Base-by-base conservation (phyloP, 495 filamentous ascomycete genomes). In the Aspergillus hancockii region DNA sequence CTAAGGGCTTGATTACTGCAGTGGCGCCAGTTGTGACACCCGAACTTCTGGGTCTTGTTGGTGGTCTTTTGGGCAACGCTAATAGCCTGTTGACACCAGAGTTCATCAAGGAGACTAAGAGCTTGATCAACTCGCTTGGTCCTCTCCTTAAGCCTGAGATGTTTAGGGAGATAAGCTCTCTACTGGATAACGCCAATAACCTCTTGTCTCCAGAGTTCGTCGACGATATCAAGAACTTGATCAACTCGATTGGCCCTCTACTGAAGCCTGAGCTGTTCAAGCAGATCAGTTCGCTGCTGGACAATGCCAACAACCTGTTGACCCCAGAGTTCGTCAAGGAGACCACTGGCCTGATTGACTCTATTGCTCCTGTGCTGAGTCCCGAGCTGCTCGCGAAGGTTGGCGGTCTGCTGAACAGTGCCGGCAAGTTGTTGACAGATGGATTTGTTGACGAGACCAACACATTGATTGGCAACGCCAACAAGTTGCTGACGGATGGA, bases 101-200 rank as follows among this genome's bases (percentile, higher is more conserved):
- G 13, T 79, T 79, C 56, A 74, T 79, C 28, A 68, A 78, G 47
- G 65, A 78, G 49, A 78, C 74, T 21, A 65, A 71, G 57, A 61
- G 57, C 13, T 62, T 76, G 36, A n/a, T 40, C 9, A 40, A 40
- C 36, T 40, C 36, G 12, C 36, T 71, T 19, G 53, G 25, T 23
- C 66, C 75, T 49, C 52, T 78, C 9, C 64, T 80, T 40, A 78
- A 73, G 18, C 69, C 76, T 16, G 58, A 62, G 8, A 68, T 73
- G 0, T 58, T 79, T 46, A 75, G 74, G 65, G 72, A 72, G 36
- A 51, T 51, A 41, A 66, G 65, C n/a, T 68, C 49, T 2, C 21
- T 77, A 18, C 58, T 79, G 21, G 60, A 61, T 28, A 76, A 74
- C 36, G 73, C 73, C 14, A 72, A 74, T 49, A 59, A 61, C 13